Evolutionary conservation across 441 rosid genomes (phyloP), one percentile per base, ranked within the genome.

Genomic region (Populus hybrid): DNA sequence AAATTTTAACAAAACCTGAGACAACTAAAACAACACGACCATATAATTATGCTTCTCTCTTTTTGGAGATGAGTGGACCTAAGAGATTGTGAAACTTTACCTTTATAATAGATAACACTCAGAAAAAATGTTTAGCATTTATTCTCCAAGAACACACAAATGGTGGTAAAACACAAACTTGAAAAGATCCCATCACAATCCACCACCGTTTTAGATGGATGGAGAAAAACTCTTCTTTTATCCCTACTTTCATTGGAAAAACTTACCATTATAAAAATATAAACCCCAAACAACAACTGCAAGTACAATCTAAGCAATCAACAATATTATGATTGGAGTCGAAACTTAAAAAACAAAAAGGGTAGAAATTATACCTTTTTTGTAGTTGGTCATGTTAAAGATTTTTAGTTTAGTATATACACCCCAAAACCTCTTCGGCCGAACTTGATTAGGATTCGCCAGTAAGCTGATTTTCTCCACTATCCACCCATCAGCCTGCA

Each of bases 401-500:
- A 95, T 92, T 80, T 93, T 95, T 7, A 95, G 89, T 86, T 95
- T 93, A 18, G 99, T 93, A 76, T 95, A 95, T 68, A 95, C 98
- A 75, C 96, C 98, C 99, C 99, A 95, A 81, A 92, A 93, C 72
- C 98, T 91, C 78, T 76, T 88, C 0, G 97, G 96, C 61, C 96
- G 94, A 73, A 88, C 88, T 84, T 91, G 99, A 81, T 93, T 95
- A 16, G 99, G 97, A 82, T 95, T 95, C 4, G 86, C 92, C 76
- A 95, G 78, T 79, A 95, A 87, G 81, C 90, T 92, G 82, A 93
- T 95, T 88, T 83, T 90, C 85, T 93, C 98, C 83, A 95, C 91
- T 76, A 86, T 92, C 99, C 98, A 95, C 65, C 98, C 98, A 82
- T 95, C 97, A 66, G 96, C 98, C 99, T 95, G 83, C 77, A 82